Percentiles rank a stretch among this genome's conserved stretches.
These are phyloP conservation scores for Cystobasidium sp. DNA, from an alignment of 1,284 basidiomycete species.

Conservation along the genomic window DNA sequence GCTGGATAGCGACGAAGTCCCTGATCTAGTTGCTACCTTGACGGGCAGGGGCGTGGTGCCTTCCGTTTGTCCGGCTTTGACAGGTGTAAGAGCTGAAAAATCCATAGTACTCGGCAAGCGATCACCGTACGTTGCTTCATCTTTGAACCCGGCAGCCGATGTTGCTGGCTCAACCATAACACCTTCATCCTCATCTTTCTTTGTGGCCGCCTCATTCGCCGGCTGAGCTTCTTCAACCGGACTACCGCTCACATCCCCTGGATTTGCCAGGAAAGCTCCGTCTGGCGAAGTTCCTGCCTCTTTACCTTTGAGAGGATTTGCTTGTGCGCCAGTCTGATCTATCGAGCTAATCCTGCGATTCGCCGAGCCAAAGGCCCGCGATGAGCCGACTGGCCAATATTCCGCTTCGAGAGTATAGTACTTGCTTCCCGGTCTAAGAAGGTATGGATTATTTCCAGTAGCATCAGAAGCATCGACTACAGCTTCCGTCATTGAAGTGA, in stretches of 20 bases:
- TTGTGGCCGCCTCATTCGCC: no score
- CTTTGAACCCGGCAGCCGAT: no score
- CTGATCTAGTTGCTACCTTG: background rate
- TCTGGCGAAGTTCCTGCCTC: background rate
- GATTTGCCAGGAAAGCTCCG: background rate
- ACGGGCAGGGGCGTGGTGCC: background rate
- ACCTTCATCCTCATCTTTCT: no score
- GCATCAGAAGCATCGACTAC: constrained; percentile 53
- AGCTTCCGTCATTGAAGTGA: constrained; percentile 56
- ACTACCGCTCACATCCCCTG: constrained; percentile 1
- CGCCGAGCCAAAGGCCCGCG: background rate
- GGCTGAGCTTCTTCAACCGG: background rate
- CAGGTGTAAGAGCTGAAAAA: background rate
- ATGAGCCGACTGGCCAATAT: constrained; percentile 13
- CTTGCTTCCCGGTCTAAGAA: constrained; percentile 37
- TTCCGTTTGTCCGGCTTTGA: background rate
- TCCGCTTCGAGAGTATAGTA: constrained; percentile 43
- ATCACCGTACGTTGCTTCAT: no score
- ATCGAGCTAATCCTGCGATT: background rate
- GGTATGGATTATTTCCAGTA: constrained; percentile 35
- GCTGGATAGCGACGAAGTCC: background rate
- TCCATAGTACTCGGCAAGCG: background rate
- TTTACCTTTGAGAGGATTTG: background rate
- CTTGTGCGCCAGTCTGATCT: background rate
- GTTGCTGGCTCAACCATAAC: no score